Evolutionary conservation across 2,329 filamentous ascomycete species (phyloP).

Genomic region (Trichothecium roseum): DNA sequence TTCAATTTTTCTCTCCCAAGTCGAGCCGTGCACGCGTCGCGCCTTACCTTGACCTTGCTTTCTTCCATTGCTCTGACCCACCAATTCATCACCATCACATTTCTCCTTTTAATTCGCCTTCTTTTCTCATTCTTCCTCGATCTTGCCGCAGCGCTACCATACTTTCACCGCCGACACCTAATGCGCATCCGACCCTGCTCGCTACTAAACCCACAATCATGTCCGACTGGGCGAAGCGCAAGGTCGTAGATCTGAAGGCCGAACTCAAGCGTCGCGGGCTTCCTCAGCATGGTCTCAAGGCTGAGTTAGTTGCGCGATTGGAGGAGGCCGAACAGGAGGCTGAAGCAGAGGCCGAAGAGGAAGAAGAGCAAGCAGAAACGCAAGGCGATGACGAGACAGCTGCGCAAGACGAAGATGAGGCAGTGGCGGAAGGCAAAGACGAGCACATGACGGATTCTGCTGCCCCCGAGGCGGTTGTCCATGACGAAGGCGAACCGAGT

Average conservation of each 20-base stretch:
- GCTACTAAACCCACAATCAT: conserved; percentile 18
- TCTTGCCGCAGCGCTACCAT: too few species aligned
- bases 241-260: conserved; percentile 64
- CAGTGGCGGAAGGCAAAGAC: conserved; percentile 2
- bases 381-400: conserved; percentile 7
- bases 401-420: conserved; percentile 8
- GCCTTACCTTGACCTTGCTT: too few species aligned
- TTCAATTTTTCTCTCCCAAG: too few species aligned
- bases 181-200: conserved; percentile 7
- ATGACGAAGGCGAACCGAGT: neutral
- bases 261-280: conserved; percentile 67
- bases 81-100: too few species aligned
- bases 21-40: too few species aligned
- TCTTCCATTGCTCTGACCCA: too few species aligned
- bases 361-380: conserved; percentile 6
- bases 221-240: conserved; percentile 48
- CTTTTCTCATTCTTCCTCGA: too few species aligned
- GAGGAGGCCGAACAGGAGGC: conserved; percentile 23
- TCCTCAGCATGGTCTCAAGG: conserved; percentile 57
- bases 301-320: conserved; percentile 59
- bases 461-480: conserved; percentile 1
- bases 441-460: conserved; percentile 3
- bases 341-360: conserved; percentile 6
- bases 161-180: neutral
- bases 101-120: too few species aligned